Base-by-base conservation (phyloP, 2,329 filamentous ascomycete genomes). In the Sporothrix curviconia region DNA sequence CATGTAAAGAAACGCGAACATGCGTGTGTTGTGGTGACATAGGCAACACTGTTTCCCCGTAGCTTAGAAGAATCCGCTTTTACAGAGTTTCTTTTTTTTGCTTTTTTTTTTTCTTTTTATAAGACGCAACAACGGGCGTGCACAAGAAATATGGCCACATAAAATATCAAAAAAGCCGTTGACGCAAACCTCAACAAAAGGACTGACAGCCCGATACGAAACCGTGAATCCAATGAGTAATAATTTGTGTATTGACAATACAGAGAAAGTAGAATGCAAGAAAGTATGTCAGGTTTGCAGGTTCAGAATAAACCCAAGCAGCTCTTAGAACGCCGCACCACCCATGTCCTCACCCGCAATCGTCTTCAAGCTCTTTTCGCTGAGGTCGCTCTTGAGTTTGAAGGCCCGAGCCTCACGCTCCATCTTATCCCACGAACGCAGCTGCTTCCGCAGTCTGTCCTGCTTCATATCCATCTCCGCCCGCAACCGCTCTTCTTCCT, bases 401-500 rank as follows among this genome's bases (percentile, higher is more conserved):
- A 78, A 78, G 1, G 76, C 73, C 52, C 76, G 75, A 4, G 75
- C 74, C 64, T 84, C 81, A 25, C 80, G 73, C 65, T 81, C 77
- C 44, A 80, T 71, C 64, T 74, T 74, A 55, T 83, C 76, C 78
- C 80, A 84, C 28, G 72, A 64, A 44, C 76, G 73, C 37, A 84
- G 69, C 56, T 73, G 79, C 68, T 76, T 78, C 30, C 80, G 73
- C 39, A 83, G 68, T 60, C 76, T 76, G 42, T 83, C 81, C 64
- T 83, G 76, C 65, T 80, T 81, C 24, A 63, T 64, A 19, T 76
- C 73, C 30, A 81, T 68, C 55, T 84, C 81, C 42, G 78, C 74
- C 1, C 81, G 74, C 36, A 82, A 64, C 60, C 76, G 77, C 66
- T 83, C 81, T 64, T 83, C 81, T 46, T 84, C 81, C 39, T 83